Conservation (phyloP, 768 basidiomycete genomes). For the Panus rudis region DNA sequence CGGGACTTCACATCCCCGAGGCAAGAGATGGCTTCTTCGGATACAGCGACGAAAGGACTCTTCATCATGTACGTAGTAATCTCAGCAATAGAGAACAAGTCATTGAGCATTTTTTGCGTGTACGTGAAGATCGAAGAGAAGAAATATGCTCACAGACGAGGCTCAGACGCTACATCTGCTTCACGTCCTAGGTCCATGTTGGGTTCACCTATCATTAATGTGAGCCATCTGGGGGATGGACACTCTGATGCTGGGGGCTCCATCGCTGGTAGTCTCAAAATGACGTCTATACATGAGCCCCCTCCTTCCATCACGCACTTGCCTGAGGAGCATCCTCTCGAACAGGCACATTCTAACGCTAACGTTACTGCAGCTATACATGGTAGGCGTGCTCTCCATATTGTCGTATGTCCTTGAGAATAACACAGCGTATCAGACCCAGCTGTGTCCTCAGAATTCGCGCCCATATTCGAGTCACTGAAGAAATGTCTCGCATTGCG, state of each 20-base stretch:
- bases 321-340: too few relatives aligned
- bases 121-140: conserved; percentile 64
- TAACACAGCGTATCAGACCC: conserved; percentile 7
- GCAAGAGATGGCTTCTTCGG: conserved; percentile 71
- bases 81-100: too few relatives aligned
- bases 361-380: conserved; percentile 10
- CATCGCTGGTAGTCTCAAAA: conserved; percentile 33
- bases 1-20: conserved; percentile 36
- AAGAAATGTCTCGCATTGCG: conserved; percentile 83
- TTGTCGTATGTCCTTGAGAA: background rate
- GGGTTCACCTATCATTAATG: conserved; percentile 14
- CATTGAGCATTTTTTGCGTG: too few relatives aligned
- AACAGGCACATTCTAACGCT: conserved; percentile 4
- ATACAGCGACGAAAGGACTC: conserved; percentile 70
- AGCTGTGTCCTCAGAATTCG: conserved; percentile 16
- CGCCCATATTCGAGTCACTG: conserved; percentile 57
- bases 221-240: background rate
- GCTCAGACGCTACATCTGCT: conserved; percentile 47
- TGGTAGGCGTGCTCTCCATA: background rate
- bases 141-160: conserved; percentile 55
- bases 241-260: conserved; percentile 22
- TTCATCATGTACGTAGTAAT: conserved; percentile 54
- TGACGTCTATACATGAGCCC: conserved; percentile 28
- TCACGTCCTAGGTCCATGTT: conserved; percentile 19
- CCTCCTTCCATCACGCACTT: too few relatives aligned